Evolutionary conservation across 2,329 filamentous ascomycete species (phyloP).

Genomic region (Daldinia eschscholtzii): DNA sequence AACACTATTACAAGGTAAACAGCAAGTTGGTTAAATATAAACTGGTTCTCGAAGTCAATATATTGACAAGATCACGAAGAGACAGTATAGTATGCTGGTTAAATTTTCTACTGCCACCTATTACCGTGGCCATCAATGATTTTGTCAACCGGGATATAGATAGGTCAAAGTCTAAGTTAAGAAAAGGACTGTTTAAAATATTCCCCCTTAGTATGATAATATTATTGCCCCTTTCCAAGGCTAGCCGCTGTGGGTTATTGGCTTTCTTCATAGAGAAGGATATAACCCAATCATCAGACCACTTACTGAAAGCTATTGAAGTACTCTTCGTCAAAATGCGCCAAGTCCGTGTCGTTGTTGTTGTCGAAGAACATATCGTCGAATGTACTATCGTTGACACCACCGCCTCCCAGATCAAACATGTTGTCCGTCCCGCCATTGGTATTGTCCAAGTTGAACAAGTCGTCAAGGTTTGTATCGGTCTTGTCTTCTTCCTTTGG

Average conservation of each 20-base stretch:
- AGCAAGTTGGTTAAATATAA: background rate
- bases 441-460: conserved; percentile 61
- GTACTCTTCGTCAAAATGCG: conserved; percentile 62
- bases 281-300: background rate
- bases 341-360: conserved; percentile 59
- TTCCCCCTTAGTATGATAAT: background rate
- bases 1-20: background rate
- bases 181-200: background rate
- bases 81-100: background rate
- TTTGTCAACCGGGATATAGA: background rate
- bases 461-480: conserved; percentile 59
- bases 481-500: conserved; percentile 45
- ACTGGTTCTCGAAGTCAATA: background rate
- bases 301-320: conserved; percentile 53
- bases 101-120: background rate
- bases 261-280: background rate
- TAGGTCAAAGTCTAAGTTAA: background rate
- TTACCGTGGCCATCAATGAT: background rate
- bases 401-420: conserved; percentile 56
- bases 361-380: conserved; percentile 62
- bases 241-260: background rate
- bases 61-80: background rate
- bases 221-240: background rate
- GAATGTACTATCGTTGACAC: conserved; percentile 60
- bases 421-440: conserved; percentile 53